These are phyloP conservation scores for Phyllosticta capitalensis DNA, from an alignment of 2,329 filamentous ascomycete genomes.

Conservation along the genomic window DNA sequence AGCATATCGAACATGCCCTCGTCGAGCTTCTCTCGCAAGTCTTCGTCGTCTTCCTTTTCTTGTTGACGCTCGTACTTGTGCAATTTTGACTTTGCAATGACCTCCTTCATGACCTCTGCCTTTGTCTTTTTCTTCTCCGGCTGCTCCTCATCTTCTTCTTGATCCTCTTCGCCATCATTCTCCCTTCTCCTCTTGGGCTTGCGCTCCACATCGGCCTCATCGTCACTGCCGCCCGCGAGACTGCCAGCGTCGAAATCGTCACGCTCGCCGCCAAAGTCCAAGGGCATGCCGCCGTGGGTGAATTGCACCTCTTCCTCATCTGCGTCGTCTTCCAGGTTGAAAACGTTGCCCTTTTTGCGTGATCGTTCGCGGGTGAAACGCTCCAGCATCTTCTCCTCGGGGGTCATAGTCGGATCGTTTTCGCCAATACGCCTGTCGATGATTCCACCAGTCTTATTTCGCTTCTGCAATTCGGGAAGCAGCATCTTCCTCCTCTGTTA, in stretches of 20 bases:
- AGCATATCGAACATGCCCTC: slow-evolving; percentile 72
- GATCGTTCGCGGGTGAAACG: slow-evolving; percentile 85
- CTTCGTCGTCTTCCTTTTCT: slow-evolving; percentile 86
- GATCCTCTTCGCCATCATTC: slow-evolving; percentile 40
- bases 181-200: slow-evolving; percentile 36
- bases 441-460: slow-evolving; percentile 87
- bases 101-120: slow-evolving; percentile 94
- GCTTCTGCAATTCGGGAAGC: slow-evolving; percentile 77
- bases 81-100: slow-evolving; percentile 93
- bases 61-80: slow-evolving; percentile 93
- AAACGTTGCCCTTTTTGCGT: slow-evolving; percentile 65
- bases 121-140: slow-evolving; percentile 89
- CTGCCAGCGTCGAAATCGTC: slow-evolving; percentile 80
- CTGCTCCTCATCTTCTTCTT: slow-evolving; percentile 40
- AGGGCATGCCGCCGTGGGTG: slow-evolving; percentile 73
- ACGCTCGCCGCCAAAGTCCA: slow-evolving; percentile 51
- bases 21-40: slow-evolving; percentile 74
- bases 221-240: slow-evolving; percentile 42
- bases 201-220: slow-evolving; percentile 29
- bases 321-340: slow-evolving; percentile 82
- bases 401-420: slow-evolving; percentile 85
- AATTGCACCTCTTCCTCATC: slow-evolving; percentile 56
- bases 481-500: slow-evolving; percentile 65
- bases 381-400: slow-evolving; percentile 85
- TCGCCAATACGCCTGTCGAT: slow-evolving; percentile 92